A percentile compares a stretch with the other conserved stretches of the same genome.
phyloP scores from a whole-genome alignment of 495 filamentous ascomycete species.

The Bacidia rubella region DNA sequence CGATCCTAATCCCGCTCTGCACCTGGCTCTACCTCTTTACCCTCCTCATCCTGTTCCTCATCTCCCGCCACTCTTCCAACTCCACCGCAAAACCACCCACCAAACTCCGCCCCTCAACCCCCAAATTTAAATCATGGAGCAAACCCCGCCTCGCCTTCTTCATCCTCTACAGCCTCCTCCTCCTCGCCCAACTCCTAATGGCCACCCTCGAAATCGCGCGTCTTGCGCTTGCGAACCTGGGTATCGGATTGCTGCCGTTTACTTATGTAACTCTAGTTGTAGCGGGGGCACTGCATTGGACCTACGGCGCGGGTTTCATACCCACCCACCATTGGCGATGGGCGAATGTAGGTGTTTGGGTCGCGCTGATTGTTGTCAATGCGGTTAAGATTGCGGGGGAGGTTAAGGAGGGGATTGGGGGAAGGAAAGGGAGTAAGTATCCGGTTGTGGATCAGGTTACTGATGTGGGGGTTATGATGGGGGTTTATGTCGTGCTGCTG shows the following conservation, averaged over 20 bases:
- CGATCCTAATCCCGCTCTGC: slow-evolving; percentile 25
- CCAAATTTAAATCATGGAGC: no score
- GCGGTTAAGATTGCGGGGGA: slow-evolving; percentile 22
- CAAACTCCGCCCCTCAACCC: not conserved
- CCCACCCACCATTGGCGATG: slow-evolving; percentile 16
- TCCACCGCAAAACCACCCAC: not conserved
- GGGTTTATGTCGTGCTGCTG: slow-evolving; percentile 21
- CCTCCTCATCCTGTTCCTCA: slow-evolving; percentile 15
- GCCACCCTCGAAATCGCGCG: slow-evolving; percentile 24
- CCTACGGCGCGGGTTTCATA: slow-evolving; percentile 11
- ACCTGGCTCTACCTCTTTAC: slow-evolving; percentile 20
- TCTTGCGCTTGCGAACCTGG: slow-evolving; percentile 19
- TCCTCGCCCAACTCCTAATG: slow-evolving; percentile 22
- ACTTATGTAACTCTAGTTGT: slow-evolving; percentile 18
- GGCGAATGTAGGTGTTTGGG: slow-evolving; percentile 20
- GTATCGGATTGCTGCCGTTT: slow-evolving; percentile 24
- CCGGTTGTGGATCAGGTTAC: slow-evolving; percentile 23
- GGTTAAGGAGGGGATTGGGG: slow-evolving; percentile 10
- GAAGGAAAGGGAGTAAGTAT: slow-evolving; percentile 24
- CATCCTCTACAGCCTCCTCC: slow-evolving; percentile 20
- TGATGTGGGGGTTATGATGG: slow-evolving; percentile 24
- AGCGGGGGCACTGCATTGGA: slow-evolving; percentile 16
- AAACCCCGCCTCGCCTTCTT: slow-evolving; percentile 10
- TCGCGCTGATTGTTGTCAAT: slow-evolving; percentile 19
- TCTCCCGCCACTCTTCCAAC: slow-evolving; percentile 5